Percentiles rank a stretch among this genome's conserved stretches.
Evolutionary conservation across 192 early-diverging fungal species (phyloP).

Genomic region (Coemansia sp.): DNA sequence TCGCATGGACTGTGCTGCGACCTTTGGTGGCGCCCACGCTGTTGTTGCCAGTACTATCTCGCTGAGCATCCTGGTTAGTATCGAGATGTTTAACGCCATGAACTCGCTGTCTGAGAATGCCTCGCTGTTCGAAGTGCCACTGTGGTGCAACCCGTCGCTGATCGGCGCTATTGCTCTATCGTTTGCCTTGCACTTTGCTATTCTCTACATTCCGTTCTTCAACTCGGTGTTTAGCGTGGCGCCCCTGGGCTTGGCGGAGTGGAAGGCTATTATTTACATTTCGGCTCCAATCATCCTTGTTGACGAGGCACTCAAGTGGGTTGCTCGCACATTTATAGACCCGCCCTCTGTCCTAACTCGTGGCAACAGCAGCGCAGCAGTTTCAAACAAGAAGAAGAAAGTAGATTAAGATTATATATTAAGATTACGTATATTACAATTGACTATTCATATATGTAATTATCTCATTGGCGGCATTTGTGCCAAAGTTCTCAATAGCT

Average conservation of each 20-base stretch:
- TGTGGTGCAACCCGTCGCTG: slow-evolving; percentile 92
- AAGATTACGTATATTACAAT: background rate
- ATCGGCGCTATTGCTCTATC: slow-evolving; percentile 82
- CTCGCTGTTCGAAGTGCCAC: slow-evolving; percentile 85
- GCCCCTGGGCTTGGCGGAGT: slow-evolving; percentile 85
- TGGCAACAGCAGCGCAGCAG: background rate
- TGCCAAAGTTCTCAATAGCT: background rate
- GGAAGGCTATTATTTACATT: slow-evolving; percentile 88
- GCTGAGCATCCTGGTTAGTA: slow-evolving; percentile 92
- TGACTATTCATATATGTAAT: background rate
- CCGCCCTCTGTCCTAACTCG: slow-evolving; percentile 23
- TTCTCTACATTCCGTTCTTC: slow-evolving; percentile 98
- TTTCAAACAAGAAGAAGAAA: slow-evolving; percentile 29
- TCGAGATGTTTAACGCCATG: slow-evolving; percentile 99
- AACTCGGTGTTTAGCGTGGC: slow-evolving; percentile 88
- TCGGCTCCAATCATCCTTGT: slow-evolving; percentile 90
- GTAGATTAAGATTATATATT: slow-evolving; percentile 6
- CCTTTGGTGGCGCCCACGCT: slow-evolving; percentile 81
- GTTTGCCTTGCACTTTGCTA: slow-evolving; percentile 94
- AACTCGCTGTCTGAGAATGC: slow-evolving; percentile 97
- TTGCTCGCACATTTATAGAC: slow-evolving; percentile 61
- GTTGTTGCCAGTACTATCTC: slow-evolving; percentile 94
- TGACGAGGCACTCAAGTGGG: slow-evolving; percentile 90
- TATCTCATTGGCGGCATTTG: background rate
- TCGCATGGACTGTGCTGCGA: slow-evolving; percentile 80